Percentiles rank a stretch among this genome's conserved stretches.
phyloP scores from a whole-genome alignment of 345 rosid species.

The Hibiscus syriacus region DNA sequence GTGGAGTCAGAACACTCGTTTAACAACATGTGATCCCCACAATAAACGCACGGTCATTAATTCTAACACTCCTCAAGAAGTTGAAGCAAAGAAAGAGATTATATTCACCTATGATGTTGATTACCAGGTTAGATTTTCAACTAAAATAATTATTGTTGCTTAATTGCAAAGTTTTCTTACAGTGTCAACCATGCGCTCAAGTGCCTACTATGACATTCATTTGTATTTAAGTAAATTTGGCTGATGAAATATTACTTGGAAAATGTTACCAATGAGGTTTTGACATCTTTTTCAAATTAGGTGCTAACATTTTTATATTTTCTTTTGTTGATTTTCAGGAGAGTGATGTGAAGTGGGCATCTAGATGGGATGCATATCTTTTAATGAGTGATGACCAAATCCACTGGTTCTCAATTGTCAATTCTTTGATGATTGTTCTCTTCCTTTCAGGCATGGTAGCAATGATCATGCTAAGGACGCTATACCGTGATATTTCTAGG shows the following conservation, averaged over 20 bases:
- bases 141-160: not conserved
- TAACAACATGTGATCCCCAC: not conserved
- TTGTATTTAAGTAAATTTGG: not conserved
- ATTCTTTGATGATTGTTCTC: constrained; percentile 70
- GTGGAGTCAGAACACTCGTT: not conserved
- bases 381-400: constrained; percentile 69
- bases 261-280: not conserved
- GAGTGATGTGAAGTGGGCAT: constrained; percentile 78
- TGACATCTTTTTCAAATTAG: not conserved
- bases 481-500: constrained; percentile 70
- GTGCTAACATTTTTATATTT: constrained; percentile 2
- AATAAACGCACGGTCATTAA: not conserved
- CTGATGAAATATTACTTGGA: not conserved
- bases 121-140: not conserved
- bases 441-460: constrained; percentile 84
- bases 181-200: not conserved
- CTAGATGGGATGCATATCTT: constrained; percentile 84
- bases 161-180: not conserved
- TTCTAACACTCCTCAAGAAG: not conserved
- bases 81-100: not conserved
- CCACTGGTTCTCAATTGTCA: constrained; percentile 73
- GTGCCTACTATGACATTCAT: not conserved
- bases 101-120: constrained; percentile 4
- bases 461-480: constrained; percentile 72
- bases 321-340: constrained; percentile 31